A percentile compares a stretch with the other conserved stretches of the same genome.
Evolutionary conservation across 202 grass and related monocot species (phyloP).

Genomic region (Tripidium arundinaceum): DNA sequence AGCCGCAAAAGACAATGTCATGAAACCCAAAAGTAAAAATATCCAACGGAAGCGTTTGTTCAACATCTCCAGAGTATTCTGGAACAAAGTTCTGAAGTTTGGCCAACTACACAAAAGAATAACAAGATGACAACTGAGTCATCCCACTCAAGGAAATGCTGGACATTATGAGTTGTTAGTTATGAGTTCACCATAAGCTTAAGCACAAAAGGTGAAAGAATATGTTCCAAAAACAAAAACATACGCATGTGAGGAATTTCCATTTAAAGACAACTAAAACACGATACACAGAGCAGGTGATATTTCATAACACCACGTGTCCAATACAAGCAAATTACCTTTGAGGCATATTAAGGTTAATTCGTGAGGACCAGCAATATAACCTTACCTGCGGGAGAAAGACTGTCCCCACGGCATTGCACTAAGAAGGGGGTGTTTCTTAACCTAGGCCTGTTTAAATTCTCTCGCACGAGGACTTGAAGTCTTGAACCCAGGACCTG

Average conservation of each 20-base stretch:
- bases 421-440: not conserved
- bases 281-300: not conserved
- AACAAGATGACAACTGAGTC: conserved; percentile 23
- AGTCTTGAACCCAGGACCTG: not conserved
- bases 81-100: conserved; percentile 46
- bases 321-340: conserved; percentile 35
- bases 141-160: conserved; percentile 18
- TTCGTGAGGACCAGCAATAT: conserved; percentile 26
- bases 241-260: not conserved
- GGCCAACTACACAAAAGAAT: conserved; percentile 62
- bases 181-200: not conserved
- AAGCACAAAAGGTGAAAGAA: not conserved
- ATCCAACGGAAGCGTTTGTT: conserved; percentile 83
- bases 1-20: conserved; percentile 69
- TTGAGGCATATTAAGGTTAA: conserved; percentile 60
- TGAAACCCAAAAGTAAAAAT: conserved; percentile 71
- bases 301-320: not conserved
- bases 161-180: not conserved
- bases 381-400: not conserved
- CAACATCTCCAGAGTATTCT: conserved; percentile 56
- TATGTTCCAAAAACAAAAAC: conserved; percentile 8
- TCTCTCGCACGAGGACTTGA: not conserved
- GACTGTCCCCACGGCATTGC: not conserved
- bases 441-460: not conserved
- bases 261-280: conserved; percentile 15